These are phyloP conservation scores for Alternaria sp. DNA, from an alignment of 2,329 filamentous ascomycete genomes.

Conservation along the genomic window DNA sequence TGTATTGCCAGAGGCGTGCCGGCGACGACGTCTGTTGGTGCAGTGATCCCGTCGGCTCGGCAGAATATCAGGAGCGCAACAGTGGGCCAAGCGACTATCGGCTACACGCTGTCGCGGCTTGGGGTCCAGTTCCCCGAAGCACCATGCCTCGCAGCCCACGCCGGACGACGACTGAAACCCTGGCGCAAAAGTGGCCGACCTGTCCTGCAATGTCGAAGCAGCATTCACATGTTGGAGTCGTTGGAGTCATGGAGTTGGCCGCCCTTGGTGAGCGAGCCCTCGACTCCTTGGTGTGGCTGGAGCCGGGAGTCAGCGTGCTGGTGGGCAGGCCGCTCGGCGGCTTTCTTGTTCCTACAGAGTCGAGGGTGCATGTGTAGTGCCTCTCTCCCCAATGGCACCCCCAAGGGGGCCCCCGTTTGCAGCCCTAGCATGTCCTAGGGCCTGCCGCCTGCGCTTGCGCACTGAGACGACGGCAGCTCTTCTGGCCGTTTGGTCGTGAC, in stretches of 20 bases:
- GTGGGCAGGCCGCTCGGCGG: not conserved
- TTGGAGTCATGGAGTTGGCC: not conserved
- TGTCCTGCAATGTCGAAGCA: not conserved
- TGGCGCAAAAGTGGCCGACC: slow-evolving; percentile 3
- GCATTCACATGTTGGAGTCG: not conserved
- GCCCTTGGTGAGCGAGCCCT: not conserved
- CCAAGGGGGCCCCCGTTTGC: slow-evolving; percentile 8
- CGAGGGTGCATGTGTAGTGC: slow-evolving; percentile 8
- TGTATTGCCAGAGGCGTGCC: slow-evolving; percentile 5
- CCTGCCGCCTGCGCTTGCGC: slow-evolving; percentile 13
- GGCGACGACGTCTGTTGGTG: slow-evolving; percentile 15
- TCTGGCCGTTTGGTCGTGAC: not conserved
- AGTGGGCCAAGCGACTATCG: slow-evolving; percentile 16
- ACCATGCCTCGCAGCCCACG: not conserved
- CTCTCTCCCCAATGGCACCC: not conserved
- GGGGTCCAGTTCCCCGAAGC: slow-evolving; percentile 21
- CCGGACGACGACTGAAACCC: slow-evolving; percentile 5
- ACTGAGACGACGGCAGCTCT: slow-evolving; percentile 6
- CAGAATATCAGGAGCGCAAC: not conserved
- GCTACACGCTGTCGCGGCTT: slow-evolving; percentile 20
- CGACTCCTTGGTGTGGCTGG: not conserved
- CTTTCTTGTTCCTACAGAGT: slow-evolving; percentile 8
- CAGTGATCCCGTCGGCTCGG: slow-evolving; percentile 27
- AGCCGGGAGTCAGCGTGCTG: not conserved
- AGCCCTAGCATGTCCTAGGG: slow-evolving; percentile 9